Conservation (phyloP, 1,139 yeast species). For the Schizosaccharomyces versatilis region DNA sequence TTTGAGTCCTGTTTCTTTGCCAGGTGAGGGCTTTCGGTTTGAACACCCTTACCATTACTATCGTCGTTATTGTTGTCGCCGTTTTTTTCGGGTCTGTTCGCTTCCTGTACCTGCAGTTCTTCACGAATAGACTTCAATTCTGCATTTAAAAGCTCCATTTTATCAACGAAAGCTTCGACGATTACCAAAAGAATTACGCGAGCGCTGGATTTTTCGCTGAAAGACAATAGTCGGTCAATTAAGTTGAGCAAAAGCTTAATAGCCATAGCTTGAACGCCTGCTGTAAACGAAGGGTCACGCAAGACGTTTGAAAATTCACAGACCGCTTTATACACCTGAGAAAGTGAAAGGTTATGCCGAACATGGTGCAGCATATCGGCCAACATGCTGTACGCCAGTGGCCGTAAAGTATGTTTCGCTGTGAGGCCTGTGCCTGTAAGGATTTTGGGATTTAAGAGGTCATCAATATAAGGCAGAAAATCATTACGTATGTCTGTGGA, state of each 20-base stretch:
- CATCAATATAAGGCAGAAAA: conserved; percentile 67
- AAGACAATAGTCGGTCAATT: conserved; percentile 67
- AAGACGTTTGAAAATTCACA: conserved; percentile 59
- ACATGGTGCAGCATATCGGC: conserved; percentile 92
- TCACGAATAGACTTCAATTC: background rate
- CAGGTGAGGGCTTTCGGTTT: too few relatives aligned
- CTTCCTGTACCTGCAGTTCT: background rate
- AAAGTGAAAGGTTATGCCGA: conserved; percentile 59
- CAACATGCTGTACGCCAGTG: conserved; percentile 83
- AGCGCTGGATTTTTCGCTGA: conserved; percentile 68
- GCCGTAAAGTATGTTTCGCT: conserved; percentile 60
- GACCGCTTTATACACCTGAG: conserved; percentile 76
- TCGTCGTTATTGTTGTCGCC: too few relatives aligned
- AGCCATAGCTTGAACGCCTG: conserved; percentile 91
- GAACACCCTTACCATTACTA: too few relatives aligned
- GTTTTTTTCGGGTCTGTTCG: too few relatives aligned
- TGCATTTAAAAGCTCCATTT: conserved; percentile 55
- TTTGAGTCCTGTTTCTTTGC: conserved; percentile 1
- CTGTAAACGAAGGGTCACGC: conserved; percentile 61
- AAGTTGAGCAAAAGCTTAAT: conserved; percentile 72
- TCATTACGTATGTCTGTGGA: conserved; percentile 69
- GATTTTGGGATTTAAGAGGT: conserved; percentile 66
- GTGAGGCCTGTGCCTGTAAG: conserved; percentile 85
- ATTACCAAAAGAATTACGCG: conserved; percentile 34
- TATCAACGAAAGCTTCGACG: conserved; percentile 66